phyloP scores from a whole-genome alignment of 768 basidiomycete genomes.

The Ramaria sp. region DNA sequence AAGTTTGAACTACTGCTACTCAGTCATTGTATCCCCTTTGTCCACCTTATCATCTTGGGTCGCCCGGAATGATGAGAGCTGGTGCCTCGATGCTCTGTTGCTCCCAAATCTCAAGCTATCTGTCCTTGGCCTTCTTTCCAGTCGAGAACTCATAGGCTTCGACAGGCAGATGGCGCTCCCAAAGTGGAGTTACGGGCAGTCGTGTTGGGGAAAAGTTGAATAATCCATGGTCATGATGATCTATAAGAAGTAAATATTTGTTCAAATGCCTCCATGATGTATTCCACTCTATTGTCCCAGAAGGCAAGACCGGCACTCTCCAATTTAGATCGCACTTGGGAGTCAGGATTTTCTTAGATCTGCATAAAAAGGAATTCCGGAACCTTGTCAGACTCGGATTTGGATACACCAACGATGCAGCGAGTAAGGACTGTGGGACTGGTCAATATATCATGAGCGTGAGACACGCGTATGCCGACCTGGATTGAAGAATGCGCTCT shows the following conservation, averaged over 20 bases:
- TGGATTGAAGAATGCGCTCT: slow-evolving; percentile 74
- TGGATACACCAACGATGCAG: slow-evolving; percentile 67
- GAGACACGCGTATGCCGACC: slow-evolving; percentile 25
- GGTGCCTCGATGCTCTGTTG: slow-evolving; percentile 42
- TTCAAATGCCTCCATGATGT: neutral
- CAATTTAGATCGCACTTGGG: slow-evolving; percentile 73
- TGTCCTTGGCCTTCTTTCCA: slow-evolving; percentile 62
- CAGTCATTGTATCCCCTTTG: slow-evolving; percentile 10
- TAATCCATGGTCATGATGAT: slow-evolving; percentile 63
- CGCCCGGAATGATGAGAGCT: slow-evolving; percentile 6
- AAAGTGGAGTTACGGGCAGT: slow-evolving; percentile 72
- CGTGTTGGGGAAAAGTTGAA: slow-evolving; percentile 75
- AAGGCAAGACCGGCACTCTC: slow-evolving; percentile 66
- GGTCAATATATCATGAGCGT: neutral
- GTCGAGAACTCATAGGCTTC: slow-evolving; percentile 52
- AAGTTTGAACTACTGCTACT: neutral
- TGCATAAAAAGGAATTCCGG: slow-evolving; percentile 61
- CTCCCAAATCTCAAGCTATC: slow-evolving; percentile 62
- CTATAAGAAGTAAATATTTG: slow-evolving; percentile 21
- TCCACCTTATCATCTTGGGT: slow-evolving; percentile 1
- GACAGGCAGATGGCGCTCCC: slow-evolving; percentile 67
- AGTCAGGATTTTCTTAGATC: slow-evolving; percentile 59
- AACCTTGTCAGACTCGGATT: slow-evolving; percentile 70
- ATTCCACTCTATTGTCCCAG: slow-evolving; percentile 76
- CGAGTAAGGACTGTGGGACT: slow-evolving; percentile 58